Conservation (phyloP, 2,329 filamentous ascomycete genomes). For the Rutstroemia sp. region DNA sequence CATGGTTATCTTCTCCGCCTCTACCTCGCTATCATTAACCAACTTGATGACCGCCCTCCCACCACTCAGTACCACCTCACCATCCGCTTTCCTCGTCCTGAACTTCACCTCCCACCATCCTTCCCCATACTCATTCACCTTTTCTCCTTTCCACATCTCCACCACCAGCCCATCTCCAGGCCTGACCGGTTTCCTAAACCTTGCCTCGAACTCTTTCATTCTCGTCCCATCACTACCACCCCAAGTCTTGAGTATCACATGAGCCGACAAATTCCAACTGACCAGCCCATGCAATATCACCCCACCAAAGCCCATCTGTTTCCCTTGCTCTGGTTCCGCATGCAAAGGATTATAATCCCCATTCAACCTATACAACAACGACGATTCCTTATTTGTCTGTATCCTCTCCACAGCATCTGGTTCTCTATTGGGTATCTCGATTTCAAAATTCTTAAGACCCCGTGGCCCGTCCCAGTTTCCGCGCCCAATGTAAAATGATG, state of each 20-base stretch:
- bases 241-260: neutral
- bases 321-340: neutral
- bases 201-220: neutral
- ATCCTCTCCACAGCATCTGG: neutral
- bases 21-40: too few relatives aligned
- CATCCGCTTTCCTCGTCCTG: neutral
- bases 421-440: neutral
- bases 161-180: neutral
- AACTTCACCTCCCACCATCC: neutral
- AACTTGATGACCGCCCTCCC: too few relatives aligned
- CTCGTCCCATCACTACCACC: neutral
- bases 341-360: neutral
- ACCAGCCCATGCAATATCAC: neutral
- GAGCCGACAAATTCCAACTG: neutral
- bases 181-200: neutral
- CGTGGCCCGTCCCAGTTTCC: neutral
- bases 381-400: neutral
- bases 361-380: neutral
- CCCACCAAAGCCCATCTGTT: neutral
- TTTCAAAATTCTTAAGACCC: neutral
- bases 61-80: neutral
- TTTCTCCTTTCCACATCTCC: neutral
- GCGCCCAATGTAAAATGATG: neutral
- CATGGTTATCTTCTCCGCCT: too few relatives aligned
- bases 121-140: neutral